Percentiles rank a stretch among this genome's conserved stretches.
Evolutionary conservation across 2,329 filamentous ascomycete genomes (phyloP).

Genomic region (Alternaria infectoria): DNA sequence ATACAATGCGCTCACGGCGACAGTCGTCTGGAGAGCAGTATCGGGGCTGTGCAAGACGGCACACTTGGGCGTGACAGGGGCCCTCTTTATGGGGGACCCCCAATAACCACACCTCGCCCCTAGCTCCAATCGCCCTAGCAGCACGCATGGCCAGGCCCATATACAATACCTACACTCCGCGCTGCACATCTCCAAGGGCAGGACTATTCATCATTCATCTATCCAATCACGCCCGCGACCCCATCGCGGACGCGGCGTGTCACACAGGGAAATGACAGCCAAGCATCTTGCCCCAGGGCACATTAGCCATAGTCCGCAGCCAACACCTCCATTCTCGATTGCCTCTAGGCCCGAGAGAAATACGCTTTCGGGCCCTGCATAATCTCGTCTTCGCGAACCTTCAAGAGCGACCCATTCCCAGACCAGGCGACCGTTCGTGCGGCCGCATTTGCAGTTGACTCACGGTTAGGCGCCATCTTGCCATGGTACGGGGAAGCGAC

Average conservation of each 20-base stretch:
- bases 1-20: slow-evolving; percentile 8
- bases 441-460: slow-evolving; percentile 26
- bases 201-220: slow-evolving; percentile 13
- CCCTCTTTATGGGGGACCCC: slow-evolving; percentile 26
- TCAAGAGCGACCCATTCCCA: slow-evolving; percentile 13
- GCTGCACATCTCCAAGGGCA: slow-evolving; percentile 19
- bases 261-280: slow-evolving; percentile 17
- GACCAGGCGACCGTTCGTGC: slow-evolving; percentile 28
- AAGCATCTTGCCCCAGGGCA: slow-evolving; percentile 5
- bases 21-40: slow-evolving; percentile 1
- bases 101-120: slow-evolving; percentile 18
- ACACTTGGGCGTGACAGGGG: slow-evolving; percentile 30
- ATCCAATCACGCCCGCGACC: slow-evolving; percentile 14
- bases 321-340: background rate
- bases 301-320: slow-evolving; percentile 2
- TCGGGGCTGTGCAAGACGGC: slow-evolving; percentile 27
- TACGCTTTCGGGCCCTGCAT: slow-evolving; percentile 14
- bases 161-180: slow-evolving; percentile 23
- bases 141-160: slow-evolving; percentile 28
- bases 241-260: slow-evolving; percentile 13
- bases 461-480: slow-evolving; percentile 30
- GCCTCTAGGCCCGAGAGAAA: background rate
- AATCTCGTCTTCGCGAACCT: slow-evolving; percentile 11
- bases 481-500: slow-evolving; percentile 25
- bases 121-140: slow-evolving; percentile 33